A percentile compares a stretch with the other conserved stretches of the same genome.
Evolutionary conservation across 2,329 filamentous ascomycete species (phyloP).

Genomic region (Rosellinia necatrix): DNA sequence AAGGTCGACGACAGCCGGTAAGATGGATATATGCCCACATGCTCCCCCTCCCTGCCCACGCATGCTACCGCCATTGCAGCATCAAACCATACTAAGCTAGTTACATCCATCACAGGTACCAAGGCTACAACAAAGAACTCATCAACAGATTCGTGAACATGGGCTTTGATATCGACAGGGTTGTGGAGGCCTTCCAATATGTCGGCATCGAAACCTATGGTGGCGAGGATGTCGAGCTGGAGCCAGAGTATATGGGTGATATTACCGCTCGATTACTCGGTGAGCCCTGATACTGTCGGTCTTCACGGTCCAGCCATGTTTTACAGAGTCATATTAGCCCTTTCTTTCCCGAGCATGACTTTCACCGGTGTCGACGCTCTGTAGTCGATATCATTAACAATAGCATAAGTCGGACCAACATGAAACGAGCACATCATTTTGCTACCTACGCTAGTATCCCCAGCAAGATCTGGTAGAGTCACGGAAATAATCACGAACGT

Average conservation of each 20-base stretch:
- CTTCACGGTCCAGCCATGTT: not conserved
- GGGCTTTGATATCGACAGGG: conserved; percentile 88
- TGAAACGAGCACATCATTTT: not conserved
- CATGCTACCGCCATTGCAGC: not conserved
- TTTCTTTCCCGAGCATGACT: not conserved
- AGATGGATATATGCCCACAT: too few species aligned
- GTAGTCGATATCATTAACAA: not conserved
- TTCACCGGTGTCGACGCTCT: too few species aligned
- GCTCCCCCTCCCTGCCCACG: not conserved
- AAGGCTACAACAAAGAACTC: conserved; percentile 83
- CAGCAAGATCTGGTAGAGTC: not conserved
- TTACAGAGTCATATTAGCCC: not conserved
- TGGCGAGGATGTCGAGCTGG: conserved; percentile 82
- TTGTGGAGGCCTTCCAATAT: conserved; percentile 81
- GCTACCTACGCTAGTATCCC: not conserved
- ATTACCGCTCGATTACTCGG: conserved; percentile 84
- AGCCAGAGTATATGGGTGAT: conserved; percentile 88
- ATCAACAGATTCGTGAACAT: conserved; percentile 85
- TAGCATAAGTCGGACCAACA: conserved; percentile 9
- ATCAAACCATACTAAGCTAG: conserved; percentile 17
- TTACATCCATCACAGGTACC: conserved; percentile 62
- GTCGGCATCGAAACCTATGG: conserved; percentile 80
- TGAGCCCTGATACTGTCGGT: conserved; percentile 52
- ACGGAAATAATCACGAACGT: conserved; percentile 8
- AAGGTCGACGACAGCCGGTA: conserved; percentile 55